Base-by-base conservation (phyloP, 306 rosid species). In the Quercus alba region DNA sequence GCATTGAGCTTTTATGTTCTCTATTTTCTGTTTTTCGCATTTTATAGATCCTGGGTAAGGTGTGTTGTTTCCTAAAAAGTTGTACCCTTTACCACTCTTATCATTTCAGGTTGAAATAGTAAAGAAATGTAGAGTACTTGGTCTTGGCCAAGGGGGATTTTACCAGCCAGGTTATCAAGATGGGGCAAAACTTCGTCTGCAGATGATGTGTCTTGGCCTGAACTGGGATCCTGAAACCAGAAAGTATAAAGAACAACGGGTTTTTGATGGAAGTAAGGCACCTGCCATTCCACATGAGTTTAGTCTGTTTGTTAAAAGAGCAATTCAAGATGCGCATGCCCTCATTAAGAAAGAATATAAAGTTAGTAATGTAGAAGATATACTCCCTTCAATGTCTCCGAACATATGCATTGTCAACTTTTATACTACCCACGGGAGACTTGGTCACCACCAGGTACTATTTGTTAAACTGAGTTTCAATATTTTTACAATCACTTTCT, bases 121-220 rank as follows among this genome's bases (percentile, higher is more conserved):
- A 57, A 85, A 80, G 54, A 82, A 3, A 6, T 88, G 91, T 21
- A 86, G 81, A 18, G 10, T 81, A 25, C 86, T 91, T 67, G 94
- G 97, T 73, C 26, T 76, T 7, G 93, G 94, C n/a, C 86, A 82
- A 8, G 93, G 94, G 23, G 97, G 91, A 44, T 91, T 93, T 81
- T 93, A 91, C 82, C 88, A 74, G 81, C 93, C 97, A 18, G 81
- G 90, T 41, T 93, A 77, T 81, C 70, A 80, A 56, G 72, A 51
- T 59, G 97, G 97, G 64, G 87, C 85, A 4, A 89, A 89, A 88
- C 91, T 90, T 57, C 76, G 84, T 72, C 76, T 90, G 78, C 84
- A 79, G 72, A 93, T 93, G 91, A 91, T 89, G 94, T 91, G 97
- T 74, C 91, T 93, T 78, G 97, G 97, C 74, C 54, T 58, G 80